These are phyloP conservation scores for Tritrichomonas foetus DNA, from an alignment of 208 protist species.

Conservation along the genomic window DNA sequence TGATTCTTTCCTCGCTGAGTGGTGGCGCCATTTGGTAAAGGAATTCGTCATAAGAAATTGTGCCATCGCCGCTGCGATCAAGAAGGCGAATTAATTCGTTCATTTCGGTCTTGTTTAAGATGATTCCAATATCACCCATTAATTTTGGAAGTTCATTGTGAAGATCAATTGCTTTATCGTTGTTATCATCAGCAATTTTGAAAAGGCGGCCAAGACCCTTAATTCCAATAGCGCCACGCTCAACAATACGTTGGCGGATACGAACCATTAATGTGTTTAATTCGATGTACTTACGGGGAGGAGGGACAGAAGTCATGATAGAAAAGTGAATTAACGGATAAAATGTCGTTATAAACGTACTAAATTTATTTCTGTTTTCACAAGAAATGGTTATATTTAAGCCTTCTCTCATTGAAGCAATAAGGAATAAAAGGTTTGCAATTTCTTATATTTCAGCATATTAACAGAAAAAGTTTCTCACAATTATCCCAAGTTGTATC, in stretches of 20 bases:
- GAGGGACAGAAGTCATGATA: no score
- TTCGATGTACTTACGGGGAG: no score
- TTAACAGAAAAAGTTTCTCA: no score
- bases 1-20: conserved; percentile 1
- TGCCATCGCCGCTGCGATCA: neutral
- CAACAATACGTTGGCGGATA: neutral
- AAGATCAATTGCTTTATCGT: neutral
- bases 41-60: conserved; percentile 1
- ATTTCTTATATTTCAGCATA: no score
- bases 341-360: no score
- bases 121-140: neutral
- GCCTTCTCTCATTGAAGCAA: no score
- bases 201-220: neutral
- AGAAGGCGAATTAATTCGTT: neutral
- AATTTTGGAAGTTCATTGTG: conserved; percentile 9
- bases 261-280: neutral
- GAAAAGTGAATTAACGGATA: no score
- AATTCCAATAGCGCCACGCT: conserved; percentile 18
- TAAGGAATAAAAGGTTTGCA: no score
- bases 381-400: no score
- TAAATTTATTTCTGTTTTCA: no score
- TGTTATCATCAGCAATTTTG: conserved; percentile 1
- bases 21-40: neutral
- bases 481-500: no score
- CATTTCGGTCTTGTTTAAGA: neutral